Evolutionary conservation across 73 alveolate genomes (phyloP), one percentile per base, ranked within the genome.

Genomic region (Tetrahymena elliotti): DNA sequence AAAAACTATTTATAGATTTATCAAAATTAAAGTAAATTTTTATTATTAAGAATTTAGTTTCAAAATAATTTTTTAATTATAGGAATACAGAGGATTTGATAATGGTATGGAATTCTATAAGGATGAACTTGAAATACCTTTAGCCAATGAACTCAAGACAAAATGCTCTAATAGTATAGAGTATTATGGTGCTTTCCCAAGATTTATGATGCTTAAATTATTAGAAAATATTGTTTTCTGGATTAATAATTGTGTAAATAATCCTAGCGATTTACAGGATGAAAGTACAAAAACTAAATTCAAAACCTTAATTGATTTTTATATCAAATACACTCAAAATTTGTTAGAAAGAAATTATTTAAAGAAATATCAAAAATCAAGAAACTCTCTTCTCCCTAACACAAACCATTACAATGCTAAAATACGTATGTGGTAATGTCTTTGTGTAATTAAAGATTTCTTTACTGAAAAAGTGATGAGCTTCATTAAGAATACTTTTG

Each of bases 51-150:
- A 4, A 68, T 68, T n/a, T 24, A 7, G n/a, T 68, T 68, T 68
- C n/a, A 1, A n/a, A 7, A 24, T 68, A 68, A 27, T 68, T 68
- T 68, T 24, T 68, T 68, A 10, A 6, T 47, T 27, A 68, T 24
- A 68, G 88, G 88, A 94, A 92, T 84, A 53, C 18, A 94, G 96
- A 94, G 96, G 96, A 20, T 94, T 84, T 94, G 96, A 94, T 94
- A 68, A 93, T 18, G 36, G 88, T 8, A 94, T 83, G 35, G 92
- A 84, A 12, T 88, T 94, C 52, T n/a, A 27, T 18, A 39, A 47
- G 31, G 83, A 53, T 40, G 96, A 94, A 24, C 41, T 84, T 40
- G 93, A 88, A 52, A 94, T 94, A 4, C 96, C 96, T 52, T 84
- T 94, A 18, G 96, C 96, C 22, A 94, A 94, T 52, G 39, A 94